Evolutionary conservation across 129 eudicot genomes (phyloP).

Genomic region (Scalesia atractyloides): DNA sequence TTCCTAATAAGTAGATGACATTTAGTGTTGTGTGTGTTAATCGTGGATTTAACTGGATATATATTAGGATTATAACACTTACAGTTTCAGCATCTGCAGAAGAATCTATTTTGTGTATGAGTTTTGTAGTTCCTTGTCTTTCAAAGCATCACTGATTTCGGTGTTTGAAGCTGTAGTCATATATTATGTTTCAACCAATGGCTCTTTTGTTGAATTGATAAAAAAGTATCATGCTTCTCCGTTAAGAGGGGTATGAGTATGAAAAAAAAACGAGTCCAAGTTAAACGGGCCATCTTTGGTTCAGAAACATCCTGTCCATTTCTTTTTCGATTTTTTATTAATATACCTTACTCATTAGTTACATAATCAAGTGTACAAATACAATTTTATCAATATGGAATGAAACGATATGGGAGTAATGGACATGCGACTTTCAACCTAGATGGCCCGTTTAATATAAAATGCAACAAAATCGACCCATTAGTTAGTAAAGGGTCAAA

Average conservation of each 20-base stretch:
- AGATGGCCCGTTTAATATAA: background rate
- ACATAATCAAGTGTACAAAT: background rate
- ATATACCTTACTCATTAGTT: background rate
- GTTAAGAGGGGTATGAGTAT: background rate
- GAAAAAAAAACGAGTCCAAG: background rate
- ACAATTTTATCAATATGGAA: background rate
- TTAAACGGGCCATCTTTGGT: background rate
- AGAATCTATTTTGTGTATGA: slow-evolving; percentile 51
- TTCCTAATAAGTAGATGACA: slow-evolving; percentile 44
- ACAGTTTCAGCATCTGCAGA: slow-evolving; percentile 58
- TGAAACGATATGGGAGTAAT: background rate
- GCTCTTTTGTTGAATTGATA: slow-evolving; percentile 1
- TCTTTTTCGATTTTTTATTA: background rate
- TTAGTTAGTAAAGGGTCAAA: background rate
- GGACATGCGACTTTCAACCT: background rate
- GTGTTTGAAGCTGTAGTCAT: slow-evolving; percentile 59
- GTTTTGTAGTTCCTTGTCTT: slow-evolving; percentile 65
- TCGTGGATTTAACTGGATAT: background rate
- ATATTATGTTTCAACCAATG: slow-evolving; percentile 1
- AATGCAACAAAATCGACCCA: background rate
- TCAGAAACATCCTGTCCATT: background rate
- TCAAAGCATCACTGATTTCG: slow-evolving; percentile 71
- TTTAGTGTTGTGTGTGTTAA: background rate
- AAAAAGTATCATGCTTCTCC: background rate
- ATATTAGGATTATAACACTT: slow-evolving; percentile 26